Conservation (phyloP, 768 basidiomycete genomes). For the Cytidiella melzeri region DNA sequence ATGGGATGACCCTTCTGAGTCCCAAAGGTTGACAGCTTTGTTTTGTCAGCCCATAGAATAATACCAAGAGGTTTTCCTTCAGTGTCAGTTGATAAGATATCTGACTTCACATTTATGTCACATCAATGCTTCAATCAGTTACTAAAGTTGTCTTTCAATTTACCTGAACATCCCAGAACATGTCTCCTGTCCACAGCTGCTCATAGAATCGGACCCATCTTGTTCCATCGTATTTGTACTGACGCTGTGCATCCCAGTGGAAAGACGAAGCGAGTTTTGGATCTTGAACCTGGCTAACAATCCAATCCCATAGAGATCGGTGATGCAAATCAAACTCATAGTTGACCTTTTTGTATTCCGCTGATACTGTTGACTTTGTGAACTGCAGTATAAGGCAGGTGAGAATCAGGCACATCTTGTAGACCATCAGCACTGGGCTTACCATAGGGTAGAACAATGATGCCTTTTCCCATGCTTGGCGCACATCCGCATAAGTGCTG, state of each 20-base stretch:
- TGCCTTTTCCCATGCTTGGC: constrained; percentile 1
- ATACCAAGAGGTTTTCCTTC: constrained; percentile 3
- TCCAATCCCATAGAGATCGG: constrained; percentile 13
- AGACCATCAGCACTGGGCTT: neutral
- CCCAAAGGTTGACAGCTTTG: constrained; percentile 15
- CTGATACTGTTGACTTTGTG: too few species aligned
- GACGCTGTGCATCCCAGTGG: constrained; percentile 10
- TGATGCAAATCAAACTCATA: constrained; percentile 6
- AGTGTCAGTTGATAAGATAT: neutral
- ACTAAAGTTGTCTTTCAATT: neutral
- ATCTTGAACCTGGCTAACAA: constrained; percentile 4
- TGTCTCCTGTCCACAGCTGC: constrained; percentile 13
- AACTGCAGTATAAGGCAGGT: too few species aligned
- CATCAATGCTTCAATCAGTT: neutral
- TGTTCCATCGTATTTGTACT: constrained; percentile 10
- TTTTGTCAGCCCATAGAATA: constrained; percentile 19
- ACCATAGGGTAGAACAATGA: constrained; percentile 5
- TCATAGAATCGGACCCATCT: constrained; percentile 7
- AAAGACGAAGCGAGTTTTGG: constrained; percentile 11
- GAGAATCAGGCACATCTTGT: neutral
- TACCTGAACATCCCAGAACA: constrained; percentile 13
- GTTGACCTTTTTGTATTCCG: too few species aligned
- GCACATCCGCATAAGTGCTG: constrained; percentile 7
- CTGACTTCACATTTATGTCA: neutral
- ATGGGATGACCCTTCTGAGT: constrained; percentile 18